Evolutionary conservation across 2,329 filamentous ascomycete species (phyloP), one percentile per base, ranked within the genome.

Genomic region (Sclerotiophoma versabilis): DNA sequence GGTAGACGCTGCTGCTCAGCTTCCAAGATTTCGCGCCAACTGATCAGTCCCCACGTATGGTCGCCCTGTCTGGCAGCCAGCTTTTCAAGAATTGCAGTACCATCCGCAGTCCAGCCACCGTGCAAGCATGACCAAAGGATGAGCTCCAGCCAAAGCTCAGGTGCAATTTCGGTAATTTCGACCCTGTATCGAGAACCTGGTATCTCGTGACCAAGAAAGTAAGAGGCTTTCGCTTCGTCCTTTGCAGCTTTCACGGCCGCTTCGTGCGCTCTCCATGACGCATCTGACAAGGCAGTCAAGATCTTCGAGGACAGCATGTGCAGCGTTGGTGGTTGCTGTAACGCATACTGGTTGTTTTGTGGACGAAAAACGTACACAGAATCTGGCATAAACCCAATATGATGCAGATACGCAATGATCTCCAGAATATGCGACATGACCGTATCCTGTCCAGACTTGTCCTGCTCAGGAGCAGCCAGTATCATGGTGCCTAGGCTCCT

Each of bases 81-180:
- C 26, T 64, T 54, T 32, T 72, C 56, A 1, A 81, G 58, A 11
- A 81, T 75, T 1, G 69, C 65, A n/a, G 65, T 62, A 3, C 79
- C 80, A 46, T 80, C 76, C 11, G 63, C 39, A 7, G 76, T 66
- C 78, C 79, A 82, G 5, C 77, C 77, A 17, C 80, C 80, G 45
- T 80, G 76, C 7, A 82, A 58, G 59, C 79, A 81, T 12, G 79
- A 78, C 80, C 80, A 82, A 3, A 83, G 68, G 17, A 82, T 74
- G n/a, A 83, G 70, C 61, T 83, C 80, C 15, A 83, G 64, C 80
- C 80, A 82, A 12, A 82, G 65, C 53, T 82, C 80, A 1, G 78
- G 75, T 1, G 72, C 65, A 10, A 81, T 59, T 15, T 74, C 77
- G 5, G 72, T 71, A 7, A 79, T 72, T 14, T 70, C 65, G 1